phyloP scores from a whole-genome alignment of 2,329 filamentous ascomycete species.

The Hypoxylon sp. region DNA sequence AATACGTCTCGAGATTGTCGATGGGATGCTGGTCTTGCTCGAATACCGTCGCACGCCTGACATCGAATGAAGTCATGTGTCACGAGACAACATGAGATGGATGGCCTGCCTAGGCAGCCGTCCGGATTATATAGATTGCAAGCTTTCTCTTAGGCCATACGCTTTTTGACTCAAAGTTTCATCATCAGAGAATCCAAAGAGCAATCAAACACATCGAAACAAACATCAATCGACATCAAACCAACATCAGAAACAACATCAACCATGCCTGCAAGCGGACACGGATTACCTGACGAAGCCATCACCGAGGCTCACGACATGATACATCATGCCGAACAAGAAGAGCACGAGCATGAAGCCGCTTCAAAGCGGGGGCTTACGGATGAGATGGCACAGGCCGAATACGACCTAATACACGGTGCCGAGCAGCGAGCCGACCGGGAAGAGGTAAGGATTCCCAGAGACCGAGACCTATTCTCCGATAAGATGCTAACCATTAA shows the following conservation, averaged over 20 bases:
- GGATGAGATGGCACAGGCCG: conserved; percentile 50
- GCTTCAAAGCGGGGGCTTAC: conserved; percentile 50
- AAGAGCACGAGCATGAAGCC: conserved; percentile 53
- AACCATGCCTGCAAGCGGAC: conserved; percentile 50
- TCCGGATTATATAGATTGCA: conserved; percentile 37
- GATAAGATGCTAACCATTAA: conserved; percentile 15
- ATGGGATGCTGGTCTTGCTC: conserved; percentile 38
- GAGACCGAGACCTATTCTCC: background rate
- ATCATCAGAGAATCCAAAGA: conserved; percentile 17
- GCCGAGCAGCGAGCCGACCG: conserved; percentile 47
- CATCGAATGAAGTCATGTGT: conserved; percentile 43
- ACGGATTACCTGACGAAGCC: conserved; percentile 50
- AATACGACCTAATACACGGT: conserved; percentile 52
- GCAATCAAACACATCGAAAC: conserved; percentile 12
- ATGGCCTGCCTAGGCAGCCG: conserved; percentile 17
- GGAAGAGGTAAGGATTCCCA: conserved; percentile 39
- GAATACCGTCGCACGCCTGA: conserved; percentile 31
- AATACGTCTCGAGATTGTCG: conserved; percentile 30
- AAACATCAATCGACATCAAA: conserved; percentile 17
- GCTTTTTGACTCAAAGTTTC: background rate
- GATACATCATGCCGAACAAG: conserved; percentile 54
- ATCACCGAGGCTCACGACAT: conserved; percentile 50
- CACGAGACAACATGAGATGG: conserved; percentile 41
- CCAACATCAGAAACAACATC: conserved; percentile 11
- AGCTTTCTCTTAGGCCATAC: conserved; percentile 3